Conservation (phyloP, 78 protist genomes). For the Goniomonas avonlea region DNA sequence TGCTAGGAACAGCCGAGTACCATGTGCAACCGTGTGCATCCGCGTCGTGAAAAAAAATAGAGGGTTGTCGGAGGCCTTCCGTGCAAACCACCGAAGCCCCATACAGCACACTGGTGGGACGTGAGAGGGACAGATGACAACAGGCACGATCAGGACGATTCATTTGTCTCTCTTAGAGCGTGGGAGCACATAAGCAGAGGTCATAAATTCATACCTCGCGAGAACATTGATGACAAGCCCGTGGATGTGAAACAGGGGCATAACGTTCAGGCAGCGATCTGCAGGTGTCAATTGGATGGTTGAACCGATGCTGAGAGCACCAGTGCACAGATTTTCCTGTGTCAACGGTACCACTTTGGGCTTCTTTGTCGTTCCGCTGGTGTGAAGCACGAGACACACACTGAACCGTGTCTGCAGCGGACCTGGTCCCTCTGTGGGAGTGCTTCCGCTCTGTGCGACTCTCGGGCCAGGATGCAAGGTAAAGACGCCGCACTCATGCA, state of each 20-base stretch:
- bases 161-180: too few species aligned
- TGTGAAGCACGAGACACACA: background rate
- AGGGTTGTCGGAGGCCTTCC: too few species aligned
- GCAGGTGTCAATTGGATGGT: background rate
- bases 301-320: background rate
- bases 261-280: background rate
- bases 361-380: background rate
- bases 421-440: background rate
- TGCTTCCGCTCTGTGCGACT: background rate
- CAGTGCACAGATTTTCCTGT: background rate
- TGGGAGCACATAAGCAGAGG: too few species aligned
- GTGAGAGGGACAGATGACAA: too few species aligned
- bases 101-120: too few species aligned
- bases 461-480: background rate
- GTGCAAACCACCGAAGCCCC: too few species aligned
- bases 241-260: slow-evolving; percentile 2
- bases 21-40: too few species aligned
- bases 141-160: too few species aligned
- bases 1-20: too few species aligned
- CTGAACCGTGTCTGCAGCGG: background rate
- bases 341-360: background rate
- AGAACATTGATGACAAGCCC: background rate
- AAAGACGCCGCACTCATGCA: background rate
- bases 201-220: too few species aligned
- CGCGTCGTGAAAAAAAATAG: too few species aligned